Conservation (phyloP, 805 yeast species). For the Saturnispora galanensis region DNA sequence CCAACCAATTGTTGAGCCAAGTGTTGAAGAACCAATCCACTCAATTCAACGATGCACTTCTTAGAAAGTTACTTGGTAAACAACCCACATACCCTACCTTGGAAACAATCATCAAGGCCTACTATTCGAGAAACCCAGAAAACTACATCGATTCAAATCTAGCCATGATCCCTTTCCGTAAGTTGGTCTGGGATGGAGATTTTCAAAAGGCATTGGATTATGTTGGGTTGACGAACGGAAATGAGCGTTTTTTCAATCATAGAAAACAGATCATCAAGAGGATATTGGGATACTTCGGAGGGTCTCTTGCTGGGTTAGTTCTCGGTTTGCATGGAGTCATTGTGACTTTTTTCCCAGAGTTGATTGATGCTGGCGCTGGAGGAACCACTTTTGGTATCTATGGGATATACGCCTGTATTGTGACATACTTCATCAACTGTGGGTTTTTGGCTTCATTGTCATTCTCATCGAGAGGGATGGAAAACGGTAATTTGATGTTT, state of each 20-base stretch:
- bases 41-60: constrained; percentile 14
- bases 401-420: constrained; percentile 37
- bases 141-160: constrained; percentile 26
- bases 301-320: constrained; percentile 32
- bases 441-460: constrained; percentile 34
- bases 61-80: constrained; percentile 17
- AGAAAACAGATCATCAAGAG: constrained; percentile 22
- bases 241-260: constrained; percentile 35
- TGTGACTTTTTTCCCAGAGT: constrained; percentile 26
- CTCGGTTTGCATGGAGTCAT: constrained; percentile 39
- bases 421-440: constrained; percentile 39
- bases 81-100: constrained; percentile 21
- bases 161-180: constrained; percentile 56
- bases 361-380: constrained; percentile 26
- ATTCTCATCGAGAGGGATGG: constrained; percentile 38
- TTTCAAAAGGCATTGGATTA: constrained; percentile 45
- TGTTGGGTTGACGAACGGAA: constrained; percentile 54
- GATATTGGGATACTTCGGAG: constrained; percentile 33
- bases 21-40: constrained; percentile 15
- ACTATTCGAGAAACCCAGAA: constrained; percentile 16
- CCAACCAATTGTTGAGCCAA: constrained; percentile 16
- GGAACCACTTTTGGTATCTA: constrained; percentile 25
- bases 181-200: constrained; percentile 48
- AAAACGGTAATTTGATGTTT: constrained; percentile 50
- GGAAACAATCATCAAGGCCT: constrained; percentile 19